Evolutionary conservation across 495 filamentous ascomycete genomes (phyloP).

Genomic region (Xylaria scruposa): DNA sequence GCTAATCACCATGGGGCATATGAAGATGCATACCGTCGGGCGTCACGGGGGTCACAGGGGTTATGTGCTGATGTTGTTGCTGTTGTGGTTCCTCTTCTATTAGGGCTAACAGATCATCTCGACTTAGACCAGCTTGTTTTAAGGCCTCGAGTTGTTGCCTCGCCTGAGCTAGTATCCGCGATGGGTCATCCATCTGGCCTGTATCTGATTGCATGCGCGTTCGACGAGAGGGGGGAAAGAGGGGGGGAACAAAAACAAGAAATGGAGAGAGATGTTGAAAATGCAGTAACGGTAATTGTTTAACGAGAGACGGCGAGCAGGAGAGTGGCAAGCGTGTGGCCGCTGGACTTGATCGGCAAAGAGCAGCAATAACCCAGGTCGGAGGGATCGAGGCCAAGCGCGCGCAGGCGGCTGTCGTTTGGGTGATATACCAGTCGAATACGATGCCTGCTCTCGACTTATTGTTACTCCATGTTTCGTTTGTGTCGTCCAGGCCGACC

Average conservation of each 20-base stretch:
- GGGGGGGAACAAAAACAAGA: conserved; percentile 20
- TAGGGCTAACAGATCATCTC: conserved; percentile 38
- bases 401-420: conserved; percentile 25
- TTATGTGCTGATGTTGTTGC: conserved; percentile 22
- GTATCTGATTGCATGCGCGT: conserved; percentile 28
- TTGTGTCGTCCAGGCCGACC: conserved; percentile 9
- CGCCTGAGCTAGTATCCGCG: conserved; percentile 41
- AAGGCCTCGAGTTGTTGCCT: conserved; percentile 42
- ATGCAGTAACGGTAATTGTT: background rate
- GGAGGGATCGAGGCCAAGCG: conserved; percentile 27
- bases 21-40: conserved; percentile 34
- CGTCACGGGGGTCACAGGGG: conserved; percentile 22
- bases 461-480: conserved; percentile 25
- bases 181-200: conserved; percentile 40
- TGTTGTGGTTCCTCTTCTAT: conserved; percentile 35
- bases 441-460: conserved; percentile 16
- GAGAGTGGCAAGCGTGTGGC: conserved; percentile 9
- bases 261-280: background rate
- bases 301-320: conserved; percentile 20
- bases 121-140: conserved; percentile 41
- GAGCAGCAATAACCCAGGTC: conserved; percentile 15
- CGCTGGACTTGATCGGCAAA: conserved; percentile 16
- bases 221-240: background rate
- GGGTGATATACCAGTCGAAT: conserved; percentile 23
- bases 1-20: conserved; percentile 17